These are phyloP conservation scores for Suillus subluteus DNA, from an alignment of 768 basidiomycete species.

Conservation along the genomic window DNA sequence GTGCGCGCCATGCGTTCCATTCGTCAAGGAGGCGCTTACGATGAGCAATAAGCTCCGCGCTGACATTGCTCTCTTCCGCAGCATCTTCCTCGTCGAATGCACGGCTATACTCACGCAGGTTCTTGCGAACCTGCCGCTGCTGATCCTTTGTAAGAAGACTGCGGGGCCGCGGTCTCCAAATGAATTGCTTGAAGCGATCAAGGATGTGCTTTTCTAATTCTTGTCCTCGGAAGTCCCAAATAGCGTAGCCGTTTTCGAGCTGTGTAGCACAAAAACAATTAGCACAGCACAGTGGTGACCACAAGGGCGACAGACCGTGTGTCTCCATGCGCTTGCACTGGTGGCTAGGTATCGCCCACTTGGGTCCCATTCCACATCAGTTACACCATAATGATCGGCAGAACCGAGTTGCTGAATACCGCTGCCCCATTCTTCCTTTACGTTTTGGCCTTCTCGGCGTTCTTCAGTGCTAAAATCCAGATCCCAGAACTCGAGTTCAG, in stretches of 20 bases:
- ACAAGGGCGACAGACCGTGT: constrained; percentile 63
- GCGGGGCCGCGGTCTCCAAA: constrained; percentile 96
- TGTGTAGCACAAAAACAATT: constrained; percentile 34
- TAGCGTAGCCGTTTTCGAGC: constrained; percentile 95
- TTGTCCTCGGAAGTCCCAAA: constrained; percentile 99
- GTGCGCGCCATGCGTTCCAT: constrained; percentile 96
- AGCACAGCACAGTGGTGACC: constrained; percentile 15
- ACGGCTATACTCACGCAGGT: constrained; percentile 89
- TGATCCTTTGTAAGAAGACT: constrained; percentile 87
- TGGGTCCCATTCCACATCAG: constrained; percentile 98
- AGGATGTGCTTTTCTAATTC: constrained; percentile 87
- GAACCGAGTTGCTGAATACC: constrained; percentile 85
- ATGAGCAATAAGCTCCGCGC: constrained; percentile 88
- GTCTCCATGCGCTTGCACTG: constrained; percentile 93
- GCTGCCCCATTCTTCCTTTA: constrained; percentile 79
- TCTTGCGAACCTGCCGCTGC: constrained; percentile 84
- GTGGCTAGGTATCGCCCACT: constrained; percentile 92
- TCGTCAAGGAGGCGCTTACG: constrained; percentile 94
- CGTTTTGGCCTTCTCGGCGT: constrained; percentile 46
- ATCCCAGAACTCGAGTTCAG: constrained; percentile 99
- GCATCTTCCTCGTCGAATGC: constrained; percentile 97
- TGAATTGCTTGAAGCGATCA: constrained; percentile 98
- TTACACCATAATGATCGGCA: constrained; percentile 95
- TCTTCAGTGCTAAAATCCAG: constrained; percentile 83
- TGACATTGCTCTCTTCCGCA: constrained; percentile 91